Conservation (phyloP, 345 rosid genomes). For the Gossypium anomalum region DNA sequence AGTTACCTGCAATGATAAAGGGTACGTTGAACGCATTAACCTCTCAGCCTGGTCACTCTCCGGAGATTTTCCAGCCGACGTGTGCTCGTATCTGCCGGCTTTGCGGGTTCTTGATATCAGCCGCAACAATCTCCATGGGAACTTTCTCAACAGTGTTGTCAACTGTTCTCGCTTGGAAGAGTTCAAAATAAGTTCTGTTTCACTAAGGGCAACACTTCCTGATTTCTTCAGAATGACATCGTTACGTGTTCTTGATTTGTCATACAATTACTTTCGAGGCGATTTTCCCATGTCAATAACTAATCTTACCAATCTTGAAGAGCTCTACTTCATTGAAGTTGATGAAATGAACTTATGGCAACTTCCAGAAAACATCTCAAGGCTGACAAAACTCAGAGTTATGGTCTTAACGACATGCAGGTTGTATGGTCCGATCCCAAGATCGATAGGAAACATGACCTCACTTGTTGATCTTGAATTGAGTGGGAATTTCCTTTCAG, state of each 20-base stretch:
- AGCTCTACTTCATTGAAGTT: constrained; percentile 48
- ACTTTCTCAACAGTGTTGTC: constrained; percentile 45
- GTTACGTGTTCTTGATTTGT: constrained; percentile 57
- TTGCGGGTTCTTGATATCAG: constrained; percentile 63
- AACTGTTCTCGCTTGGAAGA: constrained; percentile 69
- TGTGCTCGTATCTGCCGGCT: constrained; percentile 69
- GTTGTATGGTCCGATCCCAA: constrained; percentile 61
- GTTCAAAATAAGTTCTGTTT: constrained; percentile 36
- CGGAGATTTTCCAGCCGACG: constrained; percentile 54
- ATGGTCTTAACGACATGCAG: constrained; percentile 70
- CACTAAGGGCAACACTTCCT: constrained; percentile 53
- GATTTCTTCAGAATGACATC: constrained; percentile 55
- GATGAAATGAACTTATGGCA: constrained; percentile 41
- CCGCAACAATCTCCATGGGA: constrained; percentile 47
- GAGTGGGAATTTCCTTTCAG: constrained; percentile 66
- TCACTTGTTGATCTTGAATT: constrained; percentile 83
- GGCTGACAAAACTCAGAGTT: constrained; percentile 48
- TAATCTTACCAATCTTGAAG: constrained; percentile 55
- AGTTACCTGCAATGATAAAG: constrained; percentile 53
- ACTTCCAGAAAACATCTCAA: constrained; percentile 50
- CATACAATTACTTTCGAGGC: constrained; percentile 64
- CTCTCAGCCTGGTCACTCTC: constrained; percentile 52
- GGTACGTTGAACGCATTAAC: constrained; percentile 55
- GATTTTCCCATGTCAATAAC: constrained; percentile 58
- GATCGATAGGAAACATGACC: constrained; percentile 71